Base-by-base conservation (phyloP, 192 early-diverging fungal genomes). In the Mortierella alpina region DNA sequence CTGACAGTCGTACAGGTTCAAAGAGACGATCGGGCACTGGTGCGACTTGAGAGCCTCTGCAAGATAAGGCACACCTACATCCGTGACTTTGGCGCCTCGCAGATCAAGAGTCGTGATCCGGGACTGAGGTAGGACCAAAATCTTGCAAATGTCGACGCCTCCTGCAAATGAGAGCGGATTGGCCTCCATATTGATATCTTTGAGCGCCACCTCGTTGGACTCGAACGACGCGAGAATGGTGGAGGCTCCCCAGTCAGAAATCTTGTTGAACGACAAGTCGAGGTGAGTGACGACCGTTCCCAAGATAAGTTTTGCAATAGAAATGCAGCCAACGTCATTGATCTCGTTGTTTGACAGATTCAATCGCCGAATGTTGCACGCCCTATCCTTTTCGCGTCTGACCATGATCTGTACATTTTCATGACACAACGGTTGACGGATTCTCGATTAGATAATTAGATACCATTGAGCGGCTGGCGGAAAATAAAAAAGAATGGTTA, bases 231-330 rank as follows among this genome's bases (percentile, higher is more conserved):
- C 77, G 17, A 80, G 59, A 44, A 80, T 72, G 0, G 77, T 80
- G 40, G 77, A 80, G 0, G 77, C 77, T 0, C 77, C 77, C 77
- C 77, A 80, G 51, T 80, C 77, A 20, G 77, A 72, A 49, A 80
- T 80, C 23, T 51, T 72, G 77, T 80, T 80, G 60, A 48, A 62
- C 6, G 77, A 80, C 18, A 80, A 51, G 17, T 80, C 58, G 54
- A 80, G 23, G 9, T 80, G 77, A 11, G 54, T 50, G 7, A 80
- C 31, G 2, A 42, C 2, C 12, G 70, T 80, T 1, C 70, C 59
- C 14, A 58, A 11, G 8, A 80, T 72, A 55, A 80, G 72, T 48
- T 80, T 80, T 42, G 77, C 77, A 17, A 80, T 80, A 1, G 77
- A 80, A 31, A 80, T 68, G 44, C 77, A 80, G 5, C 77, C 77